phyloP scores from a whole-genome alignment of 2,329 filamentous ascomycete genomes.

The Fusarium udum region DNA sequence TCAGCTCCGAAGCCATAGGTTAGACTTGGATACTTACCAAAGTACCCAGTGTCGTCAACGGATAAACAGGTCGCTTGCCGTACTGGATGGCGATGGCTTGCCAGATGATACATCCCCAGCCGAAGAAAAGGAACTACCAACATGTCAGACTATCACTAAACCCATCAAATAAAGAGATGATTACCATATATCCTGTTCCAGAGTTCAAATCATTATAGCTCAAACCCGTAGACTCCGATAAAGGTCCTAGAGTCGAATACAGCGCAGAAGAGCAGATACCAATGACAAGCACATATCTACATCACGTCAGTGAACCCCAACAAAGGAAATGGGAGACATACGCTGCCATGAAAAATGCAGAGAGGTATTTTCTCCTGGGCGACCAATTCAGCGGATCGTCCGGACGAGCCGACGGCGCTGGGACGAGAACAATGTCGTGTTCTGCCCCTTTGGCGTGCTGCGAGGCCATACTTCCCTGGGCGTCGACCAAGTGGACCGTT shows the following conservation, averaged over 20 bases:
- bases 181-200: not conserved
- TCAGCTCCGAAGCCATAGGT: not conserved
- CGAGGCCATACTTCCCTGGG: not conserved
- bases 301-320: not conserved
- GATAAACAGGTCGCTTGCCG: accelerated
- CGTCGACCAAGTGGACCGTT: not conserved
- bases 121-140: not conserved
- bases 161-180: accelerated
- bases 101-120: not conserved
- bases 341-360: not conserved
- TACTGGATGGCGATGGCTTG: not conserved
- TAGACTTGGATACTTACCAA: not conserved
- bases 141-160: not conserved
- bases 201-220: not conserved
- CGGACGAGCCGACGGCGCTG: not conserved
- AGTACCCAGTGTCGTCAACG: not conserved
- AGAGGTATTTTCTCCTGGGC: not conserved
- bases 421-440: not conserved
- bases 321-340: not conserved
- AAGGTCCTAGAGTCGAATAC: not conserved
- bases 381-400: not conserved
- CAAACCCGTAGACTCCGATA: not conserved
- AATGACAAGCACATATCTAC: not conserved
- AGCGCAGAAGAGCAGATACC: not conserved
- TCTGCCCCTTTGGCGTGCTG: not conserved